Base-by-base conservation (phyloP, 1,139 yeast species). In the Geotrichum citri-aurantii region DNA sequence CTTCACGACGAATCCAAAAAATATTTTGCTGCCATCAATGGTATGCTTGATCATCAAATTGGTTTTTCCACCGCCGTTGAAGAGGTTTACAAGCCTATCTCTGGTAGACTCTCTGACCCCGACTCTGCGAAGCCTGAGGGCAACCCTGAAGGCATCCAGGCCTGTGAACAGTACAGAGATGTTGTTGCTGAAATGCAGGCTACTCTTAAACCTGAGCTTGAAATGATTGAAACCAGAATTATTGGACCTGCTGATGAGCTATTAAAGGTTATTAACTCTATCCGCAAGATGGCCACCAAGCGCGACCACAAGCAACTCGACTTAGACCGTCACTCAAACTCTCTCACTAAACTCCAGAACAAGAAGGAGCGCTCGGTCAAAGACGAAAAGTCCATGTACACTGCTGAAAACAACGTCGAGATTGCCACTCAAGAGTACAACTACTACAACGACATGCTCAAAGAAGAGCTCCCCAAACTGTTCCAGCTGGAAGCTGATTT, bases 241-340 rank as follows among this genome's bases (percentile, higher is more conserved):
- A 91, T 93, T 56, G 81, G 82, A 55, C 99, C 99, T 0, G 96
- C 98, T 6, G 95, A 89, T 70, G 98, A 93, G 69, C 75, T 93
- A 66, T 80, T 93, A 67, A 84, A 84, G 68, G 86, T 93, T 59
- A 90, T 92, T 68, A 84, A 85, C 65, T 72, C 84, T 21, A 90
- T 93, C 68, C 81, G 97, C 65, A 95, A 92, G 74, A 90, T 92
- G 96, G 86, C 97, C 29, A 83, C 89, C 59, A 93, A 93, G 77
- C 86, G 99, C 76, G 92, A 89, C 66, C 99, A 93, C 75, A 93
- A 93, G 76, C 96, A 89, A 75, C 78, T 93, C 67, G 99, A 93
- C 74, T 80, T 93, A 68, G 99, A 93, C 71, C 85, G 99, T 65
- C 93, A 83, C 71, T 82, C 83, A 66, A 80, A 86, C 69, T 77